phyloP scores from a whole-genome alignment of 805 yeast genomes.

The Brettanomyces bruxellensis region DNA sequence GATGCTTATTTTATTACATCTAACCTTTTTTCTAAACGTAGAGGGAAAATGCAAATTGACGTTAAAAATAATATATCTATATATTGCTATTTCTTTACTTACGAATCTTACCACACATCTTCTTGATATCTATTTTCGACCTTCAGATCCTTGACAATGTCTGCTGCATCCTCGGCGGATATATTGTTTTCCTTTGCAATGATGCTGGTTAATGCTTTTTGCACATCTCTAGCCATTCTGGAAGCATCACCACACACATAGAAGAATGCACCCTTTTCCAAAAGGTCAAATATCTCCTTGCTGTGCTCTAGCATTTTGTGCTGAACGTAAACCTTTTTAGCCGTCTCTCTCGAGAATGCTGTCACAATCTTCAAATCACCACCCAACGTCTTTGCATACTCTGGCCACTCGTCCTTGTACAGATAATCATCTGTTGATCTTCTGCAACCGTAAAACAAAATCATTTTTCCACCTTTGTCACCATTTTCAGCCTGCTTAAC shows the following conservation, averaged over 20 bases:
- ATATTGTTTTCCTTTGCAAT: conserved; percentile 56
- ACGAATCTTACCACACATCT: conserved; percentile 74
- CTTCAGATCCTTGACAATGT: conserved; percentile 67
- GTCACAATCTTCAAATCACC: conserved; percentile 60
- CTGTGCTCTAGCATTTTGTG: conserved; percentile 53
- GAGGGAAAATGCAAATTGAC: neutral
- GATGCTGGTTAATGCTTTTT: conserved; percentile 54
- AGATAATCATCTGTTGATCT: conserved; percentile 69
- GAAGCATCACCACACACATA: conserved; percentile 98
- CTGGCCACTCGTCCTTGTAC: conserved; percentile 85
- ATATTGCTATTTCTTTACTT: too few relatives aligned
- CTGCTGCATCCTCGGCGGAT: conserved; percentile 60
- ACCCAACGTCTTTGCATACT: conserved; percentile 53
- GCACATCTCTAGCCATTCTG: conserved; percentile 92
- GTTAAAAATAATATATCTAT: too few relatives aligned
- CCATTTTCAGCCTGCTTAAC: conserved; percentile 41
- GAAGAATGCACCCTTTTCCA: conserved; percentile 68
- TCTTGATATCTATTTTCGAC: conserved; percentile 88
- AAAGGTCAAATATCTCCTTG: conserved; percentile 44
- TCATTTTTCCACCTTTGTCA: conserved; percentile 57
- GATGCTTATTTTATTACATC: too few relatives aligned
- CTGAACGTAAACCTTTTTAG: conserved; percentile 75
- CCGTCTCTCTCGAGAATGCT: conserved; percentile 78
- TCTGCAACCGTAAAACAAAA: conserved; percentile 87
- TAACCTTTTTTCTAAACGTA: neutral